Percentiles rank a stretch among this genome's conserved stretches.
These are phyloP conservation scores for Vanilla planifolia DNA, from an alignment of 106 monocot species.

Conservation along the genomic window DNA sequence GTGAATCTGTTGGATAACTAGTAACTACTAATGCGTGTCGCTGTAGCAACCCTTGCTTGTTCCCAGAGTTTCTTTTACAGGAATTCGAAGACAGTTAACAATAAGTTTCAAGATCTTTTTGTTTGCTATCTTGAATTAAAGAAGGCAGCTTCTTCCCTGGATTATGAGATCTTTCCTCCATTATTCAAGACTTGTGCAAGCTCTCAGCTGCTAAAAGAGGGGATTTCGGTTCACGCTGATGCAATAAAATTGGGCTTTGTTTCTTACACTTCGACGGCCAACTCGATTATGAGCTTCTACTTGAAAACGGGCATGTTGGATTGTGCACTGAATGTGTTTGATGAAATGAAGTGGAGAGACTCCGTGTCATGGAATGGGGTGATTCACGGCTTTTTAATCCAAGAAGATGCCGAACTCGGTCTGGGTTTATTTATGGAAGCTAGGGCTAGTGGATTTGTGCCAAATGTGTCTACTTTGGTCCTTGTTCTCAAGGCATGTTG, in stretches of 20 bases:
- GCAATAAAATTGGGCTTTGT: constrained; percentile 44
- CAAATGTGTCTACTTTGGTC: constrained; percentile 58
- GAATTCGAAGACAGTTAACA: background rate
- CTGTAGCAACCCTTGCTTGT: background rate
- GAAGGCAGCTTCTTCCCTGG: background rate
- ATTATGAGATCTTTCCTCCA: constrained; percentile 28
- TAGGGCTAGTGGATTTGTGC: constrained; percentile 28
- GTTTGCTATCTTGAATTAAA: constrained; percentile 20
- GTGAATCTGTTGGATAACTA: background rate
- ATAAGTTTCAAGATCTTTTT: constrained; percentile 8
- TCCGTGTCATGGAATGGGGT: constrained; percentile 81
- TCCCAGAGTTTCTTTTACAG: background rate
- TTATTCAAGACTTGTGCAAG: constrained; percentile 47
- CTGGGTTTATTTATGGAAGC: constrained; percentile 36
- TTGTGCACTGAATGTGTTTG: constrained; percentile 35
- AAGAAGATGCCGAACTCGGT: constrained; percentile 23
- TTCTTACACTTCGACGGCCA: constrained; percentile 31
- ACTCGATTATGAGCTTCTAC: constrained; percentile 74
- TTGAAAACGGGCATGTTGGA: constrained; percentile 36
- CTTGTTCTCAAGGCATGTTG: constrained; percentile 65
- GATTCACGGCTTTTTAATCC: constrained; percentile 46
- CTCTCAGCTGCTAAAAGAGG: constrained; percentile 22
- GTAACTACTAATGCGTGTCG: constrained; percentile 4
- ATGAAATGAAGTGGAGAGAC: constrained; percentile 34
- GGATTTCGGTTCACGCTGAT: constrained; percentile 41